These are phyloP conservation scores for Tritrichomonas musculus DNA, from an alignment of 208 protist genomes.

Conservation along the genomic window DNA sequence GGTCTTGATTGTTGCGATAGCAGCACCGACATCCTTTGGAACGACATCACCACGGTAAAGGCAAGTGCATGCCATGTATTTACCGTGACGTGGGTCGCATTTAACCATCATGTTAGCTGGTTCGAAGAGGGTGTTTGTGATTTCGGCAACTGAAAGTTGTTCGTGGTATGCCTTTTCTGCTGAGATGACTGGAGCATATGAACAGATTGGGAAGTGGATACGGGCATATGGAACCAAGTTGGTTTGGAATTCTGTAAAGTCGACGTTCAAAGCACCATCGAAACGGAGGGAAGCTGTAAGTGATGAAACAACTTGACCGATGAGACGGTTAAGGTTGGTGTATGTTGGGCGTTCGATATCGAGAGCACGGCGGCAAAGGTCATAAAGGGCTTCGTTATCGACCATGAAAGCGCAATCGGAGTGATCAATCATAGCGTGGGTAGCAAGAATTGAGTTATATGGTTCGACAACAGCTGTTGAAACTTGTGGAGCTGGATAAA, in stretches of 20 bases:
- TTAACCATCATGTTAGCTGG: too few relatives aligned
- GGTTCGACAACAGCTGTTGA: conserved; percentile 58
- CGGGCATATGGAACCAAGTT: conserved; percentile 92
- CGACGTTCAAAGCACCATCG: conserved; percentile 83
- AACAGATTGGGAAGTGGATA: conserved; percentile 85
- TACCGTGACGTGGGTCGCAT: too few relatives aligned
- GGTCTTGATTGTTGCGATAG: too few relatives aligned
- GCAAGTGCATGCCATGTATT: too few relatives aligned
- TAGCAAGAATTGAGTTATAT: conserved; percentile 65
- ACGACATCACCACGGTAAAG: too few relatives aligned
- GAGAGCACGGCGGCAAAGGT: conserved; percentile 38
- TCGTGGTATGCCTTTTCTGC: too few relatives aligned
- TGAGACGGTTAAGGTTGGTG: conserved; percentile 84
- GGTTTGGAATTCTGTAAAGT: conserved; percentile 89
- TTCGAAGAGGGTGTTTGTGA: too few relatives aligned
- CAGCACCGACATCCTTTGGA: too few relatives aligned
- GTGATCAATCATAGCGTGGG: conserved; percentile 57
- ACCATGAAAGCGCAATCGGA: conserved; percentile 53
- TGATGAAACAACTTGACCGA: conserved; percentile 83
- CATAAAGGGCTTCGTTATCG: conserved; percentile 44
- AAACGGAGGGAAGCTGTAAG: conserved; percentile 86
- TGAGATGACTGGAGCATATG: conserved; percentile 81
- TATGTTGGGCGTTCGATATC: conserved; percentile 63
- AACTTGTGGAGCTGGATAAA: conserved; percentile 57
- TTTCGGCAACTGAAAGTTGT: too few relatives aligned